These are phyloP conservation scores for Saccharomycopsis crataegensis DNA, from an alignment of 1,139 yeast species.

Conservation along the genomic window DNA sequence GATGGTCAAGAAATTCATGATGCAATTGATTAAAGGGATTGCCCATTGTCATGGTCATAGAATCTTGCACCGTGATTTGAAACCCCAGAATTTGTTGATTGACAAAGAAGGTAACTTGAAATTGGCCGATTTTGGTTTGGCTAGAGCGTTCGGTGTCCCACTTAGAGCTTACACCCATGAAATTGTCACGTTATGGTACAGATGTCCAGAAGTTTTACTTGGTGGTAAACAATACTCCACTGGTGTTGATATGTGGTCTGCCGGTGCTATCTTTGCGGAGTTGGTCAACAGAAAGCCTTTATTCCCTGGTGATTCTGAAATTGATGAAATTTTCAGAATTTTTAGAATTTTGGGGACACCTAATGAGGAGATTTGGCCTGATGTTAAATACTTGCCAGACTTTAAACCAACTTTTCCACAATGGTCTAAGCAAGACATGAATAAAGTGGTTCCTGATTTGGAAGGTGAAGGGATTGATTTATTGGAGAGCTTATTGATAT, in stretches of 20 bases:
- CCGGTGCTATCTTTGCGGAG: constrained; percentile 97
- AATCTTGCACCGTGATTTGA: constrained; percentile 89
- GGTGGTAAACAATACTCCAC: constrained; percentile 98
- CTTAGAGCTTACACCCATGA: constrained; percentile 94
- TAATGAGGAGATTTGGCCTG: constrained; percentile 92
- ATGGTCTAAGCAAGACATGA: constrained; percentile 73
- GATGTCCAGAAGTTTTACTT: constrained; percentile 91
- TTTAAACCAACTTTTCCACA: constrained; percentile 94
- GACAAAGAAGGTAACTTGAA: constrained; percentile 93
- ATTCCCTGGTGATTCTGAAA: constrained; percentile 96
- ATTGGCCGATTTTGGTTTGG: constrained; percentile 95
- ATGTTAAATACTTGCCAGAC: constrained; percentile 88
- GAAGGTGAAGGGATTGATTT: constrained; percentile 81
- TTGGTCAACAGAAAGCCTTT: constrained; percentile 95
- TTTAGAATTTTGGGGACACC: constrained; percentile 94
- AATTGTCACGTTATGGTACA: constrained; percentile 95
- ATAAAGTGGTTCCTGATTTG: constrained; percentile 68
- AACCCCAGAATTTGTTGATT: constrained; percentile 91
- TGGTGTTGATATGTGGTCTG: constrained; percentile 98
- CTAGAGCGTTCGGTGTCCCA: constrained; percentile 96
- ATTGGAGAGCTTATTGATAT: constrained; percentile 69
- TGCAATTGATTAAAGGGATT: constrained; percentile 86
- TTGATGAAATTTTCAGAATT: constrained; percentile 93
- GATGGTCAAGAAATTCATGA: constrained; percentile 89
- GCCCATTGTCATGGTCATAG: constrained; percentile 94